These are phyloP conservation scores for Salix dunnii DNA, from an alignment of 345 rosid species.

Conservation along the genomic window DNA sequence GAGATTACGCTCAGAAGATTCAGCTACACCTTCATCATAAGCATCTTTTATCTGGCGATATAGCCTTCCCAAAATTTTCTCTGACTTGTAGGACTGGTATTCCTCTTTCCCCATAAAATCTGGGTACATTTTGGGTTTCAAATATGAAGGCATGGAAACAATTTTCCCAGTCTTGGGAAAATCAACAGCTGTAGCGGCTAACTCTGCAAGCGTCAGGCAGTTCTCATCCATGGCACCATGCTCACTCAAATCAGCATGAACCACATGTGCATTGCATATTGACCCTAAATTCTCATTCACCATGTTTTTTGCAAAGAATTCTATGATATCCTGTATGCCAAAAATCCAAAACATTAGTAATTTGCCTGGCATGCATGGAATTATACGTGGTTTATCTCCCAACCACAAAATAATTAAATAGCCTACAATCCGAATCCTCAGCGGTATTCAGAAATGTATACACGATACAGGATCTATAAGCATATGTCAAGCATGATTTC, in stretches of 20 bases:
- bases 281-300: constrained; percentile 66
- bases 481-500: neutral
- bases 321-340: constrained; percentile 61
- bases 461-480: neutral
- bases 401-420: neutral
- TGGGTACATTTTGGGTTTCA: constrained; percentile 76
- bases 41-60: constrained; percentile 58
- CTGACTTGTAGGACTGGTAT: constrained; percentile 62
- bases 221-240: constrained; percentile 67
- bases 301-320: constrained; percentile 68
- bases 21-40: constrained; percentile 44
- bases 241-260: constrained; percentile 75
- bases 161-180: constrained; percentile 86
- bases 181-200: constrained; percentile 92
- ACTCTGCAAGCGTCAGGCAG: constrained; percentile 62
- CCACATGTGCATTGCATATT: constrained; percentile 84
- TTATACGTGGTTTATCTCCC: neutral
- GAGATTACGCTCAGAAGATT: constrained; percentile 33
- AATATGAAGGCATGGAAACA: constrained; percentile 54
- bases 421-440: neutral
- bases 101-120: constrained; percentile 90
- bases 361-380: neutral
- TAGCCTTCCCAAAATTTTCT: constrained; percentile 73
- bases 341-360: neutral
- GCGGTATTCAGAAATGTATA: no score